Evolutionary conservation across 192 early-diverging fungal genomes (phyloP), one percentile per base, ranked within the genome.

Genomic region (Physocladia obscura): DNA sequence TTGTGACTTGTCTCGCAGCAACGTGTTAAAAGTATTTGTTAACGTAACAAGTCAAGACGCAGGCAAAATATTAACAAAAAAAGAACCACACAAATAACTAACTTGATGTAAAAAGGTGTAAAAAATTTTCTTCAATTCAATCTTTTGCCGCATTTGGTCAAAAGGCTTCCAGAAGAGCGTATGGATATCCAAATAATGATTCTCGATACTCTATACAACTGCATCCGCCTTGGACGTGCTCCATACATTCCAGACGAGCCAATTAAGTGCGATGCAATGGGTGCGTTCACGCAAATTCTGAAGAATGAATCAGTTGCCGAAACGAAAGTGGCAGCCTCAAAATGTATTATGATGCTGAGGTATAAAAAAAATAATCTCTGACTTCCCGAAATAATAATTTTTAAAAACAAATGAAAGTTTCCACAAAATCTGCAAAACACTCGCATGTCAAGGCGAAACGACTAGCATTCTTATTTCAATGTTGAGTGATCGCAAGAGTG

Each of bases 271-370:
- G 70, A 76, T 21, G 77, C 78, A 1, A 72, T 86, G 79, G 74
- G 73, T 2, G 79, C 75, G 4, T 77, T 83, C 24, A 80, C 84
- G 24, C 40, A 67, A n/a, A 57, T 86, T 38, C 29, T 81, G 29
- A 69, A 58, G 34, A 67, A 60, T 39, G 77, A 75, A 36, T 15
- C 40, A 8, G 77, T 79, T 21, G 67, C 69, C 27, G 77, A 81
- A 6, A 74, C 83, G 19, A 57, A 67, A 37, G 81, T 81, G 1
- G 81, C 71, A 1, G 75, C 70, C 6, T 70, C 69, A 26, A 64
- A 73, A 52, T 83, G 84, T 57, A 75, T 83, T 36, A 83, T 86
- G 81, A 71, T 70, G 57, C 67, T 86, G 1, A 79, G 82, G 82
- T 82, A n/a, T n/a, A n/a, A n/a, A n/a, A n/a, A n/a, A n/a, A n/a